Conservation (phyloP, 805 yeast species). For the Saccharomycopsis sp. region DNA sequence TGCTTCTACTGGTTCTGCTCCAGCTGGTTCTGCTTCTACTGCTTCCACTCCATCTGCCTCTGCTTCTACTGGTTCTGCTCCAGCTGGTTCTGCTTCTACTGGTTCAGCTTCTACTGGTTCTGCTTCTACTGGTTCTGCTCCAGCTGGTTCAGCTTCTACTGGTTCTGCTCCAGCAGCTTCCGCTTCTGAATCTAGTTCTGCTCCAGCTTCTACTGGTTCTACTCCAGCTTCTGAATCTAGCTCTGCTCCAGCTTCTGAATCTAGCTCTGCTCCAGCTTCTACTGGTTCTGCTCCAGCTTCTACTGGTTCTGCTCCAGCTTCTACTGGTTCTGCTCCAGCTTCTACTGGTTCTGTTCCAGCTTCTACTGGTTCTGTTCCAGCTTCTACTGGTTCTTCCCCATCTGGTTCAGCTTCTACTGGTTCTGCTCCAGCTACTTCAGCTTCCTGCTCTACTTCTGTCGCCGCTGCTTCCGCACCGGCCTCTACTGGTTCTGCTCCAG, state of each 20-base stretch:
- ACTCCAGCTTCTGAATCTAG: conserved; percentile 19
- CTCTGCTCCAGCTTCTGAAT: too few relatives aligned
- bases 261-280: too few relatives aligned
- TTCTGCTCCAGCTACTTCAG: conserved; percentile 14
- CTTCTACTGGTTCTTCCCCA: conserved; percentile 20
- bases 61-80: conserved; percentile 3
- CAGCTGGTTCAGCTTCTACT: conserved; percentile 23
- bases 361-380: too few relatives aligned
- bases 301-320: too few relatives aligned
- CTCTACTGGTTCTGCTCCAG: conserved; percentile 20
- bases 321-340: neutral
- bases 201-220: neutral
- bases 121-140: conserved; percentile 14
- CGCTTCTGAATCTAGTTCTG: neutral
- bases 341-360: conserved; percentile 1
- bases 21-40: conserved; percentile 3
- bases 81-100: conserved; percentile 17
- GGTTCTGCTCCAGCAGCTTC: conserved; percentile 7
- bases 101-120: conserved; percentile 11
- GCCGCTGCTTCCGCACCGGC: conserved; percentile 21
- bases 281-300: too few relatives aligned
- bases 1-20: neutral
- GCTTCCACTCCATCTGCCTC: conserved; percentile 18
- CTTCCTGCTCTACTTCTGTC: conserved; percentile 10
- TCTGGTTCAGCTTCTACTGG: neutral